A percentile compares a stretch with the other conserved stretches of the same genome.
Conservation (phyloP, 805 yeast genomes). For the Clavispora phyllophila region DNA sequence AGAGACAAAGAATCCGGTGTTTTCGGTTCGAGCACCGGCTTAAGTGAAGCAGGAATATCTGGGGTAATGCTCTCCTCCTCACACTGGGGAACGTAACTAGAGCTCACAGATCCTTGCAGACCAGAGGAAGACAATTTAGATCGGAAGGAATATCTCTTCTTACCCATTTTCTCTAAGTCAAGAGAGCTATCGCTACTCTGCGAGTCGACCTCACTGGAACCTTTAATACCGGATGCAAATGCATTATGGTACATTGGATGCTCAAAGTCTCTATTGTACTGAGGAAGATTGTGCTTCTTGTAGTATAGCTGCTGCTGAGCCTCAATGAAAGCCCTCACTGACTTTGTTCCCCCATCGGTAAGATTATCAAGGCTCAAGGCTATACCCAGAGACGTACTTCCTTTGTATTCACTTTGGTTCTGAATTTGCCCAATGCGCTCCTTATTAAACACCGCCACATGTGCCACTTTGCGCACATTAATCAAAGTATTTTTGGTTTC, state of each 20-base stretch:
- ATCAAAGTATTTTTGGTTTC: conserved; percentile 3
- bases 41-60: too few relatives aligned
- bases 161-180: conserved; percentile 5
- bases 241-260: conserved; percentile 5
- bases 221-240: conserved; percentile 10
- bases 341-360: neutral
- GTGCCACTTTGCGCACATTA: conserved; percentile 11
- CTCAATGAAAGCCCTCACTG: conserved; percentile 12
- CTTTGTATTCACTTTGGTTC: neutral
- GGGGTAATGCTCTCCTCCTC: too few relatives aligned
- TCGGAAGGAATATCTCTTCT: neutral
- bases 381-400: neutral
- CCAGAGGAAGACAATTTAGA: neutral
- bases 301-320: conserved; percentile 23
- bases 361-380: neutral
- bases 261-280: conserved; percentile 6
- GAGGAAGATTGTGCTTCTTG: conserved; percentile 9
- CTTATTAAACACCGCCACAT: conserved; percentile 10
- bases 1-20: too few relatives aligned
- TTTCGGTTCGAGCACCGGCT: too few relatives aligned
- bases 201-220: conserved; percentile 14
- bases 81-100: too few relatives aligned
- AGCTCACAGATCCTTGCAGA: neutral
- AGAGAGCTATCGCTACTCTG: conserved; percentile 12
- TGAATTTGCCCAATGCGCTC: conserved; percentile 5